A percentile compares a stretch with the other conserved stretches of the same genome.
Conservation (phyloP, 164 flowering plant species). For the Magnolia kwangsiensis region DNA sequence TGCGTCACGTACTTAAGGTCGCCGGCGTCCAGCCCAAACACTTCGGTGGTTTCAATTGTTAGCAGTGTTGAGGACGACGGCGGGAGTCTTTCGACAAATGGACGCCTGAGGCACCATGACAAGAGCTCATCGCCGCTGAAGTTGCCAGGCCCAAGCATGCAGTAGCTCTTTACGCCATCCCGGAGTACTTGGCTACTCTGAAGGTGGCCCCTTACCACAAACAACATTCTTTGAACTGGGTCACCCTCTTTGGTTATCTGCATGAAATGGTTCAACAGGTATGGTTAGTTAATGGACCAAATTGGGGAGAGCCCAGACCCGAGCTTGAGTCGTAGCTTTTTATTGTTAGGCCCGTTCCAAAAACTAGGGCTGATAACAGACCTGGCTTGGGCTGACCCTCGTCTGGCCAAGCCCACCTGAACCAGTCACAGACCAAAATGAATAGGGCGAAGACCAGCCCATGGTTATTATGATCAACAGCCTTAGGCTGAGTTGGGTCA, state of each 20-base stretch:
- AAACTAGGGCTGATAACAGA: no score
- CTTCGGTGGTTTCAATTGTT: slow-evolving; percentile 87
- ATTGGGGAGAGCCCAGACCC: no score
- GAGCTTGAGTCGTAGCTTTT: no score
- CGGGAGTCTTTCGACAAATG: slow-evolving; percentile 81
- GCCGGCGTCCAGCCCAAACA: slow-evolving; percentile 81
- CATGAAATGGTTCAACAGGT: background rate
- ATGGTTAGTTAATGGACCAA: no score
- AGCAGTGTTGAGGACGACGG: slow-evolving; percentile 78
- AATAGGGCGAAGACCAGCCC: no score
- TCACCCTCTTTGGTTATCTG: slow-evolving; percentile 90
- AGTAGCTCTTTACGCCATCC: slow-evolving; percentile 83
- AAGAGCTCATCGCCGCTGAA: slow-evolving; percentile 93
- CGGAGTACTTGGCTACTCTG: slow-evolving; percentile 86
- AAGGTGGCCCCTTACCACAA: slow-evolving; percentile 87
- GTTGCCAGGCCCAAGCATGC: slow-evolving; percentile 97
- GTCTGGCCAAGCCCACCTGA: no score
- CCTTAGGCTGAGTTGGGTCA: no score
- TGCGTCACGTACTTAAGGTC: slow-evolving; percentile 93
- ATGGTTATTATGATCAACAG: no score
- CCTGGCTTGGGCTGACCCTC: no score
- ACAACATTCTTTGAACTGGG: slow-evolving; percentile 90
- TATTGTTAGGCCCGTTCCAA: no score
- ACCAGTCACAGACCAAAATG: no score
- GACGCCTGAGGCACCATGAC: slow-evolving; percentile 87